Evolutionary conservation across 2,329 filamentous ascomycete genomes (phyloP).

Genomic region (Fusarium duplospermum): DNA sequence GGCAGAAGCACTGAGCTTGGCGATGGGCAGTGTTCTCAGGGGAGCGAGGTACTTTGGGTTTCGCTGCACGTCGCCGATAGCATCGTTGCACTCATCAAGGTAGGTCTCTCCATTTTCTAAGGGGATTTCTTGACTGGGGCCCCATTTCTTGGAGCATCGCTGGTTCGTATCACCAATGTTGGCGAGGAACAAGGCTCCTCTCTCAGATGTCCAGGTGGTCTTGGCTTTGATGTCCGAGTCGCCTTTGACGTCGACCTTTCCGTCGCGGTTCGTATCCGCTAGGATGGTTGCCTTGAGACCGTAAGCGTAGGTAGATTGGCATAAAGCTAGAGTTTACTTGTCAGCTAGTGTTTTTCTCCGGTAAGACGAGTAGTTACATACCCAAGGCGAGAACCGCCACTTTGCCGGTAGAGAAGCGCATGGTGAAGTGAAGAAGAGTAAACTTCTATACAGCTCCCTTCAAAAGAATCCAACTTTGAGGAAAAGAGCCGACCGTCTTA

Average conservation of each 20-base stretch:
- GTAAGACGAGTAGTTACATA: neutral
- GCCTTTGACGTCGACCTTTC: constrained; percentile 40
- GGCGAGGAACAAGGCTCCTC: constrained; percentile 51
- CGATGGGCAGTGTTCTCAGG: constrained; percentile 46
- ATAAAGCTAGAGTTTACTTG: constrained; percentile 1
- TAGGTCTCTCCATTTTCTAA: constrained; percentile 28
- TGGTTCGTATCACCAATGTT: constrained; percentile 50
- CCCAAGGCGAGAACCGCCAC: constrained; percentile 10
- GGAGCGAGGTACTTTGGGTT: constrained; percentile 48
- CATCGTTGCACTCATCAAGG: constrained; percentile 50
- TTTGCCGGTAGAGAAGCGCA: constrained; percentile 11
- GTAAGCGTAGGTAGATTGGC: constrained; percentile 10
- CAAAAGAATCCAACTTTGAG: neutral
- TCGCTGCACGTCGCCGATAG: constrained; percentile 47
- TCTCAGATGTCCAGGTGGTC: constrained; percentile 32
- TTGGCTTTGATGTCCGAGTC: constrained; percentile 40
- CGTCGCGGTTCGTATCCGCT: constrained; percentile 54
- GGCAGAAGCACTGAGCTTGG: constrained; percentile 13
- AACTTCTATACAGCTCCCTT: neutral
- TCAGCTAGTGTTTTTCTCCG: neutral
- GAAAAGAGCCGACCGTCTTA: neutral
- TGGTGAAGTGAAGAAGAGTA: neutral
- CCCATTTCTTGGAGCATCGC: constrained; percentile 43
- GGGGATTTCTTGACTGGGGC: neutral
- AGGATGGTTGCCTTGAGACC: constrained; percentile 34